A percentile compares a stretch with the other conserved stretches of the same genome.
phyloP scores from a whole-genome alignment of 495 filamentous ascomycete genomes.

The Parachaetomium inaequale region DNA sequence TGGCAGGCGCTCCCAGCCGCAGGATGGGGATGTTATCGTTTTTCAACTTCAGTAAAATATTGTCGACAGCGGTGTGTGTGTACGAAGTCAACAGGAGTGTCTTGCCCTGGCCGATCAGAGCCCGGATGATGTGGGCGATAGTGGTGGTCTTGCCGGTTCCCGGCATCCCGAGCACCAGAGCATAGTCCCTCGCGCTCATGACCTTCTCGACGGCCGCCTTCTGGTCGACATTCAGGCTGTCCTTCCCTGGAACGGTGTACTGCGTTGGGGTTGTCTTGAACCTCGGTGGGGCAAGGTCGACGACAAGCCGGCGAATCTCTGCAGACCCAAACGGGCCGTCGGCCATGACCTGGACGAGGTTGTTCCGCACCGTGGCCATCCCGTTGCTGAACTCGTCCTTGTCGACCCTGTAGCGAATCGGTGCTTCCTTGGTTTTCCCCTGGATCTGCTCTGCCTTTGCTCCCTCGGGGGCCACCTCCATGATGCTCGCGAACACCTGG shows the following conservation, averaged over 20 bases:
- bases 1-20: constrained; percentile 74
- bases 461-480: constrained; percentile 68
- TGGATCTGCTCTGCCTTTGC: constrained; percentile 46
- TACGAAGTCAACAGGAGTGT: constrained; percentile 91
- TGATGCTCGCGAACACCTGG: constrained; percentile 85
- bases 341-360: constrained; percentile 87
- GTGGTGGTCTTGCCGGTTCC: constrained; percentile 98
- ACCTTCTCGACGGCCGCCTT: constrained; percentile 83
- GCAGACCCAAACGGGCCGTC: constrained; percentile 66
- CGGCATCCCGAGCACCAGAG: constrained; percentile 93
- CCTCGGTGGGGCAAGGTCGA: constrained; percentile 65
- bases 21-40: constrained; percentile 75
- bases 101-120: constrained; percentile 83
- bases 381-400: constrained; percentile 98
- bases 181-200: constrained; percentile 92
- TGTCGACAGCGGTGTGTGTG: constrained; percentile 96
- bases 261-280: constrained; percentile 65
- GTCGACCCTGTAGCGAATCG: constrained; percentile 77
- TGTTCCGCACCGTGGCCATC: constrained; percentile 91
- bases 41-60: constrained; percentile 88
- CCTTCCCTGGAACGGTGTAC: constrained; percentile 52
- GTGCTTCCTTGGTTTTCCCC: constrained; percentile 47
- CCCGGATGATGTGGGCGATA: constrained; percentile 93
- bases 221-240: constrained; percentile 80
- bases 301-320: constrained; percentile 70